Conservation (phyloP, 2,329 filamentous ascomycete species). For the Cladosporium oxysporum region DNA sequence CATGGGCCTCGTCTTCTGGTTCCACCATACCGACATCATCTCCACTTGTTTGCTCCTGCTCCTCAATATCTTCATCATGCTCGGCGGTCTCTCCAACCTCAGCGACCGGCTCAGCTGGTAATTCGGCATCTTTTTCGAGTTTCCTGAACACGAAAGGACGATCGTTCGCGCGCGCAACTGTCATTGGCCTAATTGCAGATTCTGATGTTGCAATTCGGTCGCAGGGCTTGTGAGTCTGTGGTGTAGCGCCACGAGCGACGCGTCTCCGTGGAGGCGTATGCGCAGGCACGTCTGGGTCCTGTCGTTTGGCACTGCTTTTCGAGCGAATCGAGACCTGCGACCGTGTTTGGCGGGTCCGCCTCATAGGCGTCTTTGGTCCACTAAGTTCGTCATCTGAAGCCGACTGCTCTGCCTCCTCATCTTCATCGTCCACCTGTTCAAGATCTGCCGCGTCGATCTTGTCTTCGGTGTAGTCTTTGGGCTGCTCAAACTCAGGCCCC, state of each 20-base stretch:
- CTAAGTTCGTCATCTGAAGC: constrained; percentile 36
- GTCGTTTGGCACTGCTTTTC: constrained; percentile 21
- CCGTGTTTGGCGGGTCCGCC: constrained; percentile 23
- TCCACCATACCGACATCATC: constrained; percentile 2
- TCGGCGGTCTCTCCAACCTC: not conserved
- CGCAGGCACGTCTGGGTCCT: constrained; percentile 21
- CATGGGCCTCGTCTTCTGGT: not conserved
- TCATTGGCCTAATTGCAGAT: constrained; percentile 28
- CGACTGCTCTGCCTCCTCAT: constrained; percentile 2
- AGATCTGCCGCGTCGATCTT: constrained; percentile 24
- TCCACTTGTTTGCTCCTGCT: constrained; percentile 11
- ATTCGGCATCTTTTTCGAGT: constrained; percentile 13
- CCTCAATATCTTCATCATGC: not conserved
- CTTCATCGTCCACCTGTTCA: constrained; percentile 21
- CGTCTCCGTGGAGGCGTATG: constrained; percentile 28
- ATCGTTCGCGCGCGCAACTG: constrained; percentile 28
- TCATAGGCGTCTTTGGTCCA: constrained; percentile 38
- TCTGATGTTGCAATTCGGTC: constrained; percentile 24
- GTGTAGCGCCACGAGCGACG: constrained; percentile 28
- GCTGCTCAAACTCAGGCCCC: constrained; percentile 15
- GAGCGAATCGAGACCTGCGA: constrained; percentile 24
- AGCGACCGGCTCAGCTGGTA: not conserved
- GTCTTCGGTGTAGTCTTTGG: constrained; percentile 18
- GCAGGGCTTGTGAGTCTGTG: constrained; percentile 31
- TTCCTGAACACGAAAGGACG: constrained; percentile 31